A percentile compares a stretch with the other conserved stretches of the same genome.
Evolutionary conservation across 2,329 filamentous ascomycete genomes (phyloP).

Genomic region (Fusarium nanum): DNA sequence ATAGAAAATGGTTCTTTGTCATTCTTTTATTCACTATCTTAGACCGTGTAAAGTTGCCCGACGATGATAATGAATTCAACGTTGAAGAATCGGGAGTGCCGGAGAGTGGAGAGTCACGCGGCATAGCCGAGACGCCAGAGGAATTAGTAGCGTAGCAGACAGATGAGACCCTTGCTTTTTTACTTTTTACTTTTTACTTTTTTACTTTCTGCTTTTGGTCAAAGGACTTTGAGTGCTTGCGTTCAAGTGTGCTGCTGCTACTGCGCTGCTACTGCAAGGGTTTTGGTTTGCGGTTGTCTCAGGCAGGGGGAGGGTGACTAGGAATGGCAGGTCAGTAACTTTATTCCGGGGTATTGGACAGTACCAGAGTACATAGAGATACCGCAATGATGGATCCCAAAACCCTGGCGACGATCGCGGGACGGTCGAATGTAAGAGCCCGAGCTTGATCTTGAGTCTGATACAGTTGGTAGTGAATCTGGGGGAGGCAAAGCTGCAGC

Average conservation of each 20-base stretch:
- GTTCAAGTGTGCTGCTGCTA: not conserved
- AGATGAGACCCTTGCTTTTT: conserved; percentile 17
- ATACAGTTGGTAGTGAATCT: not conserved
- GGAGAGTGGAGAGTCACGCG: conserved; percentile 26
- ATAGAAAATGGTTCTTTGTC: not conserved
- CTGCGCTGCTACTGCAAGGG: conserved; percentile 15
- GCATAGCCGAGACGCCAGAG: conserved; percentile 30
- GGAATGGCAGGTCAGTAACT: conserved; percentile 1
- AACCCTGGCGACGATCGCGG: conserved; percentile 29
- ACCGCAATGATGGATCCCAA: conserved; percentile 12
- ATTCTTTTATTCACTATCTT: not conserved
- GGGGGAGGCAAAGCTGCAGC: not conserved
- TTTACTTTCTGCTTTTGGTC: not conserved
- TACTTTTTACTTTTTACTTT: not conserved
- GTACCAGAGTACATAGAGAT: not conserved
- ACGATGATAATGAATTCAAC: not conserved
- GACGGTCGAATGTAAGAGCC: conserved; percentile 4
- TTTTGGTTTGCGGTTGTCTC: conserved; percentile 13
- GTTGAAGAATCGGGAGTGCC: conserved; percentile 24
- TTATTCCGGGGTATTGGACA: not conserved
- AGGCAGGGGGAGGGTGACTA: not conserved
- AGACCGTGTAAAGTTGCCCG: not conserved
- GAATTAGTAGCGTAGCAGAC: conserved; percentile 15
- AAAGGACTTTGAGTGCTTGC: conserved; percentile 16
- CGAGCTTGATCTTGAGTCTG: conserved; percentile 14